These are phyloP conservation scores for Solanum peruvianum DNA, from an alignment of 257 asterid genomes.

Conservation along the genomic window DNA sequence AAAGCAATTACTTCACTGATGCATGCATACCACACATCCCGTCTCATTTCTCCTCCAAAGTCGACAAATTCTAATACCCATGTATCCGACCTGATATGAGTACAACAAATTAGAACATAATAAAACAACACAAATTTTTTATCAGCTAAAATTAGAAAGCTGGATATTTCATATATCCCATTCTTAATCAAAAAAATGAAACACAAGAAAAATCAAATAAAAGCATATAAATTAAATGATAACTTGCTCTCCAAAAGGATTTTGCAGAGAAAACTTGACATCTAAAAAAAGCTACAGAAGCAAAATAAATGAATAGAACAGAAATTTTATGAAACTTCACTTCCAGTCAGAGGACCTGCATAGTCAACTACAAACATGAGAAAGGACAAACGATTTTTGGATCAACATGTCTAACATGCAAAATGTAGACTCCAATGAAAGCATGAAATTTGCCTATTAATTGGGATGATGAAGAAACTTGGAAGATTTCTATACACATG, in stretches of 20 bases:
- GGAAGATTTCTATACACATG: not conserved
- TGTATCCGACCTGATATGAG: constrained; percentile 35
- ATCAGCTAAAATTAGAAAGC: not conserved
- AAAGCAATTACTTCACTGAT: constrained; percentile 57
- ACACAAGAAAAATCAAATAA: not conserved
- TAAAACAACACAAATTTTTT: not conserved
- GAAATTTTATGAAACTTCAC: not conserved
- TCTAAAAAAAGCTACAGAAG: not conserved
- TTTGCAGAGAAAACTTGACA: not conserved
- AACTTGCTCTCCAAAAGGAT: not conserved
- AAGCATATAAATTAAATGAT: not conserved
- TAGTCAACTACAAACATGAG: not conserved
- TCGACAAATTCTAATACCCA: constrained; percentile 85
- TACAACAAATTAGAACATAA: not conserved
- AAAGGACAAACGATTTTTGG: not conserved
- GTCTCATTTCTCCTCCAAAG: constrained; percentile 83
- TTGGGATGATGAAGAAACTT: not conserved
- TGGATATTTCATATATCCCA: not conserved
- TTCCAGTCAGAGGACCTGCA: not conserved
- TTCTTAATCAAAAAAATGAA: not conserved
- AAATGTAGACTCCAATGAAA: not conserved
- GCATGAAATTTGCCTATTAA: not conserved
- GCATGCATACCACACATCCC: constrained; percentile 92
- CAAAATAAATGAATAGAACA: not conserved
- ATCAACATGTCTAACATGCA: not conserved